Evolutionary conservation across 495 filamentous ascomycete genomes (phyloP), one percentile per base, ranked within the genome.

Genomic region (Neurospora sp.): DNA sequence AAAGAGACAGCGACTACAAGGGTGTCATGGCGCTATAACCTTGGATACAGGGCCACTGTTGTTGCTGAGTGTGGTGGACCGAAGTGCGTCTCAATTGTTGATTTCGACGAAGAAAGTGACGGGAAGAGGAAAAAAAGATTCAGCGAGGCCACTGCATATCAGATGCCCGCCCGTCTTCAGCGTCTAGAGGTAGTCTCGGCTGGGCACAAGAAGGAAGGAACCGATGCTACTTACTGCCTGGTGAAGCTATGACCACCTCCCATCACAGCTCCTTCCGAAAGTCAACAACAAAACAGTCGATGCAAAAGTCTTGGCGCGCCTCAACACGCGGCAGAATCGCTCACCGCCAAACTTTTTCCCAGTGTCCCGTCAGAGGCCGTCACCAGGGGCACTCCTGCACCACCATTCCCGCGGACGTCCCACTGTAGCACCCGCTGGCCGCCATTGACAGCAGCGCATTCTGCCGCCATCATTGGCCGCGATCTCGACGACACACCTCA

Each of bases 331-430:
- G 79, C 79, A 80, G 76, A 80, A 79, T 39, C 20, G 4, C 35
- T 77, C 75, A 80, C 78, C 79, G 79, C 79, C 79, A 69, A 77
- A 77, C 71, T 74, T 69, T 76, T 75, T 79, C 77, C 22, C 22
- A 61, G 48, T 22, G 22, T 61, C 48, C 48, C 48, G 44, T 48
- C 44, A 44, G 41, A 44, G 41, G 41, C 41, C 41, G 41, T 44
- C 41, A 44, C 42, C 7, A 37, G 31, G 31, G 35, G 35, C 35
- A 44, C 42, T 44, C 18, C 42, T 18, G 44, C n/a, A 48, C 44
- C 44, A 59, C 48, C 48, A 31, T 31, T 59, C 48, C 46, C 48
- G 48, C 48, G 11, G 48, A 12, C 48, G 48, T 59, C 22, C 48
- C 53, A 61, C 53, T 65, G 53, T 65, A 65, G 53, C 53, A 35